Evolutionary conservation across 2,329 filamentous ascomycete species (phyloP).

Genomic region (Aspergillus niger): DNA sequence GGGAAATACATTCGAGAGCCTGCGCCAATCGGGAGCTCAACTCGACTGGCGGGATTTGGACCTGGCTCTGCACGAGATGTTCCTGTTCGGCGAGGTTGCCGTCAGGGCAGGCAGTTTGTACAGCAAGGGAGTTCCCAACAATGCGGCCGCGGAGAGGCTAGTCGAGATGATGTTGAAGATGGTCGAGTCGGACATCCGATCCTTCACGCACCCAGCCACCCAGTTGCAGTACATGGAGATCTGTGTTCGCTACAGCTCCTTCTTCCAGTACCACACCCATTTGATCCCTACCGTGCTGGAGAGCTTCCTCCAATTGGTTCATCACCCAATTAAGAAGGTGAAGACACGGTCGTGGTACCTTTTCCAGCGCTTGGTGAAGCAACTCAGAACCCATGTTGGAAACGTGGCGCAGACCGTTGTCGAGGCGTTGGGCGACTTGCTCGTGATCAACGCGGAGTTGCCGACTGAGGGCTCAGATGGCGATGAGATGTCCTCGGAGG

Average conservation of each 20-base stretch:
- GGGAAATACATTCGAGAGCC: slow-evolving; percentile 79
- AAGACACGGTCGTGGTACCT: slow-evolving; percentile 95
- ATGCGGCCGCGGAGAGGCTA: slow-evolving; percentile 75
- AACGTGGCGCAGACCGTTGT: slow-evolving; percentile 91
- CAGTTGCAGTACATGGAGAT: slow-evolving; percentile 98
- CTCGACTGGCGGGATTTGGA: slow-evolving; percentile 96
- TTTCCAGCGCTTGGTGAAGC: slow-evolving; percentile 89
- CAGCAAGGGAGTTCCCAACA: slow-evolving; percentile 78
- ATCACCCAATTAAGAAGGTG: slow-evolving; percentile 83
- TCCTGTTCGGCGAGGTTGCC: slow-evolving; percentile 91
- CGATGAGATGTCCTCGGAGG: slow-evolving; percentile 93
- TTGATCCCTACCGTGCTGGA: slow-evolving; percentile 86
- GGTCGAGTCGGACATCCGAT: slow-evolving; percentile 90
- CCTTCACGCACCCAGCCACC: slow-evolving; percentile 85
- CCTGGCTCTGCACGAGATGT: slow-evolving; percentile 92
- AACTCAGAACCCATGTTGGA: slow-evolving; percentile 78
- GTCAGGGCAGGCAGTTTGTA: slow-evolving; percentile 85
- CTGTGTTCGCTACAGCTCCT: slow-evolving; percentile 87
- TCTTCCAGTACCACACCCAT: slow-evolving; percentile 82
- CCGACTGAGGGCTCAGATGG: slow-evolving; percentile 73
- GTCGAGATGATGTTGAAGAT: slow-evolving; percentile 93
- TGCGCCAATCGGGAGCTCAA: slow-evolving; percentile 70
- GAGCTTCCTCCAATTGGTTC: slow-evolving; percentile 86
- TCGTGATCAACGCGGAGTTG: slow-evolving; percentile 88
- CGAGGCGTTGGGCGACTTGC: slow-evolving; percentile 81